Evolutionary conservation across 2,329 filamentous ascomycete species (phyloP).

Genomic region (Scopulariopsis brevicaulis): DNA sequence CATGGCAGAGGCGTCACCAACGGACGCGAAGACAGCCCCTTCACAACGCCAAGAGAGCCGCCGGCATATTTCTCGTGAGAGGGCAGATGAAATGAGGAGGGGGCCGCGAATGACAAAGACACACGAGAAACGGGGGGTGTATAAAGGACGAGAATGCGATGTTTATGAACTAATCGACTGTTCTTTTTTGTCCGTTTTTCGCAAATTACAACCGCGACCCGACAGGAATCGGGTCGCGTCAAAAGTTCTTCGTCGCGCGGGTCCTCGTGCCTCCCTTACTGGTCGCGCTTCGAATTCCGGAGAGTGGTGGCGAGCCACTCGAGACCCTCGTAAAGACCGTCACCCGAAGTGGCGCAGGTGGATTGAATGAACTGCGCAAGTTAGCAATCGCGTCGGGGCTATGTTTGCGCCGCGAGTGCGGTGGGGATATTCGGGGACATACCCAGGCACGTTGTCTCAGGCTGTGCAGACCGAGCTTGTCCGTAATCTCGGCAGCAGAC

Average conservation of each 20-base stretch:
- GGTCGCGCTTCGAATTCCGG: slow-evolving; percentile 45
- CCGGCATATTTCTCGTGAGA: not conserved
- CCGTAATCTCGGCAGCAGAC: slow-evolving; percentile 99
- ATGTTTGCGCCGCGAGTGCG: not conserved
- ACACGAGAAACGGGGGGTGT: slow-evolving; percentile 9
- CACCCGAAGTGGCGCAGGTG: slow-evolving; percentile 96
- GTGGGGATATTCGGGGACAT: slow-evolving; percentile 32
- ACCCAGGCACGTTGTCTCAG: slow-evolving; percentile 98
- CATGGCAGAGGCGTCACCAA: slow-evolving; percentile 1
- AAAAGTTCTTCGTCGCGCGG: slow-evolving; percentile 7
- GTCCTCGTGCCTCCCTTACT: slow-evolving; percentile 4
- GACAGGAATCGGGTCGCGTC: slow-evolving; percentile 13
- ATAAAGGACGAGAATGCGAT: slow-evolving; percentile 18
- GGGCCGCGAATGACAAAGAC: slow-evolving; percentile 9
- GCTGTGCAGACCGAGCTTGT: slow-evolving; percentile 99
- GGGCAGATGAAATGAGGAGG: slow-evolving; percentile 14
- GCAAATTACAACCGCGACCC: slow-evolving; percentile 48
- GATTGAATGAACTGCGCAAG: slow-evolving; percentile 86
- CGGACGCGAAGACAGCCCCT: not conserved
- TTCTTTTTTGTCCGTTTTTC: slow-evolving; percentile 34
- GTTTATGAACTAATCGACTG: slow-evolving; percentile 44
- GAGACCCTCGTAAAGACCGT: slow-evolving; percentile 98
- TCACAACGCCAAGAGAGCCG: slow-evolving; percentile 1
- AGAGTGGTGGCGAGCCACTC: slow-evolving; percentile 82
- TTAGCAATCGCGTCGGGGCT: slow-evolving; percentile 1